Conservation (phyloP, 2,329 filamentous ascomycete species). For the Periglandula ipomoeae region DNA sequence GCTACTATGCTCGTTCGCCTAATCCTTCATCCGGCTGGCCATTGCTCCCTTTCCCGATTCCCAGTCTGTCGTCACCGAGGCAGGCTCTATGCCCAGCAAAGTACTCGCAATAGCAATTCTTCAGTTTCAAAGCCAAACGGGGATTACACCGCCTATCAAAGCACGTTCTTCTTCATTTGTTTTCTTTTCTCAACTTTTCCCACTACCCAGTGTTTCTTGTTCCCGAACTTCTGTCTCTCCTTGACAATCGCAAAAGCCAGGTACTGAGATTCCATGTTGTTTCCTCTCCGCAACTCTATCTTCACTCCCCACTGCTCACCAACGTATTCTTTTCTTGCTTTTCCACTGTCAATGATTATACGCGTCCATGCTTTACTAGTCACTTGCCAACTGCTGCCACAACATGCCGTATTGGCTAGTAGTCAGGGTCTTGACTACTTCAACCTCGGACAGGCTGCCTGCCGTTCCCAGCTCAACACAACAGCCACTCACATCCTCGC, state of each 20-base stretch:
- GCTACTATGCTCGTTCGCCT: slow-evolving; percentile 19
- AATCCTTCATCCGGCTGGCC: slow-evolving; percentile 19
- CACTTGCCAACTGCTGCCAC: slow-evolving; percentile 7
- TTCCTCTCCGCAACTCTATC: slow-evolving; percentile 12
- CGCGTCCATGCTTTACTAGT: slow-evolving; percentile 4
- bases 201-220: not conserved
- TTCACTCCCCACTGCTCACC: slow-evolving; percentile 18
- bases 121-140: not conserved
- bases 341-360: slow-evolving; percentile 20
- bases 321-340: slow-evolving; percentile 15
- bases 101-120: slow-evolving; percentile 12
- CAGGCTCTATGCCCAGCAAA: slow-evolving; percentile 10
- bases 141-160: not conserved
- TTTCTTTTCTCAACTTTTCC: not conserved
- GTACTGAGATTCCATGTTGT: not conserved
- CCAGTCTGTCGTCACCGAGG: slow-evolving; percentile 10
- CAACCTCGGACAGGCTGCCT: not conserved
- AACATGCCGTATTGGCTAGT: not conserved
- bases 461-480: slow-evolving; percentile 22
- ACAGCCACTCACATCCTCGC: slow-evolving; percentile 27
- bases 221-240: not conserved
- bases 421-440: not conserved
- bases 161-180: not conserved
- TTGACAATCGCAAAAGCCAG: not conserved
- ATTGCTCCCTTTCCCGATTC: slow-evolving; percentile 10